phyloP scores from a whole-genome alignment of 345 rosid species.

The Lenwebbia sp. region DNA sequence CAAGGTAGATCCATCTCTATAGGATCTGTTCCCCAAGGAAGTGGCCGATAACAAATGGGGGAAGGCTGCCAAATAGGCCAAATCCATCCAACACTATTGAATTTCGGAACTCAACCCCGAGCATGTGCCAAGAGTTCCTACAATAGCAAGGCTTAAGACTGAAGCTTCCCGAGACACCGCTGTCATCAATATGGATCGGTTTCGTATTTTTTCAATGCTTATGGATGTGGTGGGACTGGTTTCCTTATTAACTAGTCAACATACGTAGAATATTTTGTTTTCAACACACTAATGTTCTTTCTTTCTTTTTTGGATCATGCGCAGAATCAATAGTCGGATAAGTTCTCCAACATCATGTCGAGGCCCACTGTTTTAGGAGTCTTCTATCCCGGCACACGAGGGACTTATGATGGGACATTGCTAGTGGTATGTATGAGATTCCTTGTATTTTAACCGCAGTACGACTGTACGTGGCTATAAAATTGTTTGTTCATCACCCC shows the following conservation, averaged over 20 bases:
- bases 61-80: background rate
- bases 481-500: background rate
- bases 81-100: background rate
- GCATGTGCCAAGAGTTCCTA: background rate
- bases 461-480: background rate
- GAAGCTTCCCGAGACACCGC: slow-evolving; percentile 1
- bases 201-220: background rate
- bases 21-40: background rate
- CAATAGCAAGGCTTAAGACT: background rate
- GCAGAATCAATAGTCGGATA: slow-evolving; percentile 31
- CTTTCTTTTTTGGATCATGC: background rate
- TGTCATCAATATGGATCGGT: background rate
- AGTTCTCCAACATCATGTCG: slow-evolving; percentile 28
- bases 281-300: background rate
- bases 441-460: background rate
- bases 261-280: background rate
- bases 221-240: background rate
- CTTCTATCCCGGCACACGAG: slow-evolving; percentile 10
- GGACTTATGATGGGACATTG: slow-evolving; percentile 18
- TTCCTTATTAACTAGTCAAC: background rate
- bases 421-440: slow-evolving; percentile 32
- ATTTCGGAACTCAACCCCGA: background rate
- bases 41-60: background rate
- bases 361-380: slow-evolving; percentile 21
- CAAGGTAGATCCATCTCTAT: background rate